These are phyloP conservation scores for Noccaea bulbosa DNA, from an alignment of 345 rosid species.

Conservation along the genomic window DNA sequence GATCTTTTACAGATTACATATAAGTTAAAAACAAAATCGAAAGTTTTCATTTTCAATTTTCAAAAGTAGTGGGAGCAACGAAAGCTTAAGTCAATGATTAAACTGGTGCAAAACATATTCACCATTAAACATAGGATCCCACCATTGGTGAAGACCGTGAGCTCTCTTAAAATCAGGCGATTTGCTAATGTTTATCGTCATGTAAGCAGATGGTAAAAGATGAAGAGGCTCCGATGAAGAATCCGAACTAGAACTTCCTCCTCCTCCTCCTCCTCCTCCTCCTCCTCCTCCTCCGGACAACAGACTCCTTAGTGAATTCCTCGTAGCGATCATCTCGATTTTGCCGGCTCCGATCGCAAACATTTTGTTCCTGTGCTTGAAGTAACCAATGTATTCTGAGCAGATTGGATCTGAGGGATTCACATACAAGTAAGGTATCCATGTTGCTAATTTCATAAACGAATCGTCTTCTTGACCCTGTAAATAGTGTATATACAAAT, in stretches of 20 bases:
- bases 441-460: constrained; percentile 48
- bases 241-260: constrained; percentile 14
- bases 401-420: constrained; percentile 61
- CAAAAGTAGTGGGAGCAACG: constrained; percentile 5
- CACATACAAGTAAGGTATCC: constrained; percentile 61
- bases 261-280: constrained; percentile 38
- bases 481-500: neutral
- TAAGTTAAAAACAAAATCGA: neutral
- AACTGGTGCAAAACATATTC: constrained; percentile 46
- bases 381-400: constrained; percentile 64
- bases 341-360: constrained; percentile 57
- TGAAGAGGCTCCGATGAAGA: constrained; percentile 52
- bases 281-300: constrained; percentile 42
- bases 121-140: constrained; percentile 57
- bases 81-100: neutral
- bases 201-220: constrained; percentile 63
- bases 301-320: constrained; percentile 51
- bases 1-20: neutral
- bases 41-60: neutral
- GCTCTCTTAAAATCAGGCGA: constrained; percentile 55
- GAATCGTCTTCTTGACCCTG: constrained; percentile 43
- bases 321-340: constrained; percentile 56
- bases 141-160: constrained; percentile 81
- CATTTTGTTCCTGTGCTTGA: constrained; percentile 71
- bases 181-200: constrained; percentile 48